A percentile compares a stretch with the other conserved stretches of the same genome.
Evolutionary conservation across 352 stramenopile species (phyloP).

Genomic region (Phytophthora pisi): DNA sequence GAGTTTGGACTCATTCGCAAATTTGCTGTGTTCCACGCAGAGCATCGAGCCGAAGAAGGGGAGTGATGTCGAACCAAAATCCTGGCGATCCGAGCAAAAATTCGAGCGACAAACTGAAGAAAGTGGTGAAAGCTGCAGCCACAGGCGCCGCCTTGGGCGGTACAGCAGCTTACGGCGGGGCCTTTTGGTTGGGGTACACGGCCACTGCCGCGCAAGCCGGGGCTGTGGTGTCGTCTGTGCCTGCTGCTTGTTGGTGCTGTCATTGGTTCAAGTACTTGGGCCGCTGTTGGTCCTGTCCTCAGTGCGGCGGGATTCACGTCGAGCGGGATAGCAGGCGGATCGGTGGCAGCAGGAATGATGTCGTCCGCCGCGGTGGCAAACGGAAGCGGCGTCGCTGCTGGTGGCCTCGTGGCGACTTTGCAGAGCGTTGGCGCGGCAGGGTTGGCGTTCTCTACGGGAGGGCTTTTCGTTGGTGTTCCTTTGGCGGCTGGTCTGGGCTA

Average conservation of each 20-base stretch:
- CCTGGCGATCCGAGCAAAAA: too few species aligned
- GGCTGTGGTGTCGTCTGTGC: background rate
- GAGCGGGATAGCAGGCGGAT: background rate
- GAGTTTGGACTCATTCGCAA: too few species aligned
- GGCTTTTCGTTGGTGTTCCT: background rate
- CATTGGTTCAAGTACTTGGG: background rate
- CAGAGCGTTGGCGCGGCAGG: slow-evolving; percentile 1
- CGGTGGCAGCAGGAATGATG: background rate
- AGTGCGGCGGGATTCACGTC: background rate
- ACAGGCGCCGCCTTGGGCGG: too few species aligned
- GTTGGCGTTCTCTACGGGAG: background rate
- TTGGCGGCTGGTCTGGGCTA: background rate
- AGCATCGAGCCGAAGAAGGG: too few species aligned
- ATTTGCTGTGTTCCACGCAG: too few species aligned
- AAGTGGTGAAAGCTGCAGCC: too few species aligned
- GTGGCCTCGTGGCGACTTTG: background rate
- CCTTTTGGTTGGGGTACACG: too few species aligned
- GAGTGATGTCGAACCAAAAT: too few species aligned
- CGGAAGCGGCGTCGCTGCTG: background rate
- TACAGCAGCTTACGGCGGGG: too few species aligned
- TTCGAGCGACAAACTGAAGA: too few species aligned
- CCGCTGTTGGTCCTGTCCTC: background rate
- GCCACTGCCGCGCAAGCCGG: too few species aligned
- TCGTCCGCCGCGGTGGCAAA: background rate
- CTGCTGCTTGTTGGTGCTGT: background rate